Evolutionary conservation across 2,329 filamentous ascomycete species (phyloP), one percentile per base, ranked within the genome.

Genomic region (Trichoderma pleuroti): DNA sequence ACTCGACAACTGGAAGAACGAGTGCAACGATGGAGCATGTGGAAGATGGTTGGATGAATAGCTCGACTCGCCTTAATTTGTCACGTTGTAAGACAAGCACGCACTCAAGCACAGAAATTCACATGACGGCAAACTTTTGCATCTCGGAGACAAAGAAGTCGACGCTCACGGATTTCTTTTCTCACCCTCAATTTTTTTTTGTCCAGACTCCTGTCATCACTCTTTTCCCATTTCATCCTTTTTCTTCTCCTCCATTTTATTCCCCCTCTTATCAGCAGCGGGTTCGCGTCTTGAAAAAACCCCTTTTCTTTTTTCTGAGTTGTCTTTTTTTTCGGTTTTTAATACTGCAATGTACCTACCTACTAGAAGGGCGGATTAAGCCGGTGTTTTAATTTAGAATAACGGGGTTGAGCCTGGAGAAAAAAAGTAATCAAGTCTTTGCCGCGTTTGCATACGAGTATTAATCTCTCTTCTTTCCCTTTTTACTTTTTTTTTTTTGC

Each of bases 341-440:
- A 70, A 54, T 66, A 61, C 26, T 54, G 62, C 62, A 66, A 62
- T 70, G 52, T 57, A 64, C 24, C 49, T 42, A 28, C 30, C 34
- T 63, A 46, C 26, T 56, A 57, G 60, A 70, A 46, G 34, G 49
- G 68, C 46, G 49, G 34, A 61, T 49, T 52, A 57, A 68, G 68
- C 49, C 57, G 68, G 68, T 70, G 46, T 64, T 64, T 63, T 70
- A 68, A 59, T 70, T 57, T 70, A 70, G 68, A 70, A 28, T 36
- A 59, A 49, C 60, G 63, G 49, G 60, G 52, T 36, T 64, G 68
- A 64, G 60, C 46, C 60, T 70, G 68, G 60, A 70, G 39, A 59
- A 68, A 59, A 68, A 60, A 49, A 60, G 54, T 57, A 66, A 56
- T 57, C 24, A 24, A 68, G 66, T 26, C 39, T 49, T 59, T 52